Conservation (phyloP, 1,139 yeast genomes). For the Sugiyamaella castrensis region DNA sequence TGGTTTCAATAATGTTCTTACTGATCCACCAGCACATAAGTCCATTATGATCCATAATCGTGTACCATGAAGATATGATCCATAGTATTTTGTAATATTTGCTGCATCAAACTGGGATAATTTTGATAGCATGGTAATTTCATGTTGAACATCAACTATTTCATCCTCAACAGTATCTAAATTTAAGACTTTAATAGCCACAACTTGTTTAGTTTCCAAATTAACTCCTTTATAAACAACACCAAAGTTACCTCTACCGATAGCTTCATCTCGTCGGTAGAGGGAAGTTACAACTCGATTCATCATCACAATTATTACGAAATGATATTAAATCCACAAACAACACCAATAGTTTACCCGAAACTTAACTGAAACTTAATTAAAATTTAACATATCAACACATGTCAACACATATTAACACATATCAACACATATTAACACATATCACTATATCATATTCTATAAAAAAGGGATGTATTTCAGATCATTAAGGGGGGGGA, state of each 20-base stretch:
- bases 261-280: constrained; percentile 58
- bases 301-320: neutral
- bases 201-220: constrained; percentile 64
- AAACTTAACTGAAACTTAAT: neutral
- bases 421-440: too few relatives aligned
- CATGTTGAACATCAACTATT: constrained; percentile 91
- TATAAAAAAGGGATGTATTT: too few relatives aligned
- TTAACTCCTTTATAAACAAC: constrained; percentile 81
- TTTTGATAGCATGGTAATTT: constrained; percentile 80
- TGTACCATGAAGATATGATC: constrained; percentile 81
- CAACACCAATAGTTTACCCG: too few relatives aligned
- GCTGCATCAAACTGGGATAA: constrained; percentile 68
- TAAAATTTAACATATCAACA: neutral
- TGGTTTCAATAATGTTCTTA: constrained; percentile 80
- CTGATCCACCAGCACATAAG: constrained; percentile 94
- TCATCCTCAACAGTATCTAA: constrained; percentile 94
- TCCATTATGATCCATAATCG: constrained; percentile 98
- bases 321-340: neutral
- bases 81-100: constrained; percentile 89
- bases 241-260: constrained; percentile 96
- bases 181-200: constrained; percentile 90
- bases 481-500: too few relatives aligned
- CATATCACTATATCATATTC: too few relatives aligned
- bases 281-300: constrained; percentile 4
- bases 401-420: too few relatives aligned